phyloP scores from a whole-genome alignment of 192 early-diverging fungal species.

The Linnemannia schmuckeri region DNA sequence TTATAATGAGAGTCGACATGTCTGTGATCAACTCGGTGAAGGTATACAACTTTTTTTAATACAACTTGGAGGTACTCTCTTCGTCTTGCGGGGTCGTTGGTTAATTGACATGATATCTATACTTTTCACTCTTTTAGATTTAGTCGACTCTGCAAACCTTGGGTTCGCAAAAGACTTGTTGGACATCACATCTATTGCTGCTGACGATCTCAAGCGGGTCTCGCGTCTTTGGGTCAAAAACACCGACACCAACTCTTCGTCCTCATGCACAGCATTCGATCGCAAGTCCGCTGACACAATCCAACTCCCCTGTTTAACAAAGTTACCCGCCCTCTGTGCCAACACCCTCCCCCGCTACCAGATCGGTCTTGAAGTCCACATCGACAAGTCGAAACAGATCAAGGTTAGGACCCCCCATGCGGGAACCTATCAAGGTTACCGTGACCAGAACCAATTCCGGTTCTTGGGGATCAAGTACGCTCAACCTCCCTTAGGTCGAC shows the following conservation, averaged over 20 bases:
- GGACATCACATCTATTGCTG: slow-evolving; percentile 19
- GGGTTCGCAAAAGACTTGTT: background rate
- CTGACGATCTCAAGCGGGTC: background rate
- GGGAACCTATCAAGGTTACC: slow-evolving; percentile 34
- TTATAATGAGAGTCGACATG: slow-evolving; percentile 6
- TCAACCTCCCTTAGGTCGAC: slow-evolving; percentile 31
- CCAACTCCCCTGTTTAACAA: background rate
- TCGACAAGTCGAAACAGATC: slow-evolving; percentile 25
- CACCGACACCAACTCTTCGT: background rate
- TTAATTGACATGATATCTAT: background rate
- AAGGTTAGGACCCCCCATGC: slow-evolving; percentile 14
- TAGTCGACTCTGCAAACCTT: background rate
- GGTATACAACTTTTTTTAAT: slow-evolving; percentile 8
- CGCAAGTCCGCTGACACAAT: background rate
- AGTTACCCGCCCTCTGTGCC: slow-evolving; percentile 19
- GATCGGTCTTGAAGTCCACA: background rate
- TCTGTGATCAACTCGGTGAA: slow-evolving; percentile 25
- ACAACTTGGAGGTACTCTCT: background rate
- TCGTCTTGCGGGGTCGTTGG: background rate
- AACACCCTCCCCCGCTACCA: slow-evolving; percentile 9
- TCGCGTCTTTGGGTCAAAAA: slow-evolving; percentile 16
- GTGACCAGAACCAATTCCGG: slow-evolving; percentile 40
- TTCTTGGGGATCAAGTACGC: slow-evolving; percentile 52
- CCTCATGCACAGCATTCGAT: slow-evolving; percentile 15
- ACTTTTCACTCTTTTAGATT: background rate